Percentiles rank a stretch among this genome's conserved stretches.
These are phyloP conservation scores for Cryphonectria naterciae DNA, from an alignment of 2,329 filamentous ascomycete genomes.

Conservation along the genomic window DNA sequence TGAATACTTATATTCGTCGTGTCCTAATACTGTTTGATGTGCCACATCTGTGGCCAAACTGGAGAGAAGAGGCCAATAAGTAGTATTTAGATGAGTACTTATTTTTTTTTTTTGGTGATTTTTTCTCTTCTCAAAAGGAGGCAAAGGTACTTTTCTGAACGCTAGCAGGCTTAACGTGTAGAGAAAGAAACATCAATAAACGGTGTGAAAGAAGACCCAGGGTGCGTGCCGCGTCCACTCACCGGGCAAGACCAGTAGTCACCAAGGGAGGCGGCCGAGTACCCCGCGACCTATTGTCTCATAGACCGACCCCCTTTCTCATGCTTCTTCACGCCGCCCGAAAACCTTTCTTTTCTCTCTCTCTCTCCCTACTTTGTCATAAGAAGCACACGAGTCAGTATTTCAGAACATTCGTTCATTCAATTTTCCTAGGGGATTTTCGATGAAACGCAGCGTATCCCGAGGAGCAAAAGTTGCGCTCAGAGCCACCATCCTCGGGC, in stretches of 20 bases:
- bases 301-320: background rate
- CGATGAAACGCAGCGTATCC: background rate
- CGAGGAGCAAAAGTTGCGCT: background rate
- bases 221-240: background rate
- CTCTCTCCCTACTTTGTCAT: background rate
- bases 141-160: background rate
- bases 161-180: background rate
- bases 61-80: background rate
- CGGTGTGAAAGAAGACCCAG: background rate
- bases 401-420: conserved; percentile 1
- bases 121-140: background rate
- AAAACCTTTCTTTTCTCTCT: background rate
- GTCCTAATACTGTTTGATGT: background rate
- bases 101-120: background rate
- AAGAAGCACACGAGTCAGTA: background rate
- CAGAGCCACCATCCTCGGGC: background rate
- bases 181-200: background rate
- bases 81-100: background rate
- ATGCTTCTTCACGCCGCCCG: background rate
- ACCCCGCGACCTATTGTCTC: background rate
- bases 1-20: background rate
- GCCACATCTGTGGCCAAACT: background rate
- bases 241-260: background rate
- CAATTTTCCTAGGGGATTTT: background rate
- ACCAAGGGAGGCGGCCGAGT: background rate